A percentile compares a stretch with the other conserved stretches of the same genome.
Conservation (phyloP, 768 basidiomycete species). For the Boletus coccyginus region DNA sequence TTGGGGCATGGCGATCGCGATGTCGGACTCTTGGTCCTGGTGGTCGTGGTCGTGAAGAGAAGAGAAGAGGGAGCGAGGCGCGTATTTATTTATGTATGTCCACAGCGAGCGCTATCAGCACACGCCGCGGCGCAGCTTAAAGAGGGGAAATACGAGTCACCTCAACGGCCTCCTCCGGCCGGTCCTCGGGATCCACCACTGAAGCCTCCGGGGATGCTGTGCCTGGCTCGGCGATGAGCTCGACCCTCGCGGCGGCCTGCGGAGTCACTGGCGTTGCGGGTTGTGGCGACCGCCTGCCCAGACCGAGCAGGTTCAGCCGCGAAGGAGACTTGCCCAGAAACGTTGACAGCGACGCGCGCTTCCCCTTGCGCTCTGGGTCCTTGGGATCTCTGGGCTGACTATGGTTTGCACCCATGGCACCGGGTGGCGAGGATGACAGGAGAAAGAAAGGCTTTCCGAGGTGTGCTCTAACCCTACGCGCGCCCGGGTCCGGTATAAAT, state of each 20-base stretch:
- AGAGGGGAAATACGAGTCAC: conserved; percentile 4
- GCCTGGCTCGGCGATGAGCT: conserved; percentile 9
- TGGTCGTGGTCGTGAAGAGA: conserved; percentile 5
- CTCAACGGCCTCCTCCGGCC: conserved; percentile 26
- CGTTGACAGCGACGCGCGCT: conserved; percentile 24
- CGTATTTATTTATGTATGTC: conserved; percentile 23
- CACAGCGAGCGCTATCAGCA: conserved; percentile 16
- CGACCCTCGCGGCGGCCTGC: conserved; percentile 6
- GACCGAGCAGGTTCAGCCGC: conserved; percentile 26
- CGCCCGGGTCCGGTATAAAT: conserved; percentile 17
- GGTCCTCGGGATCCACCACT: conserved; percentile 19
- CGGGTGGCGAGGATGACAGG: background rate
- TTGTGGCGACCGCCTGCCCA: conserved; percentile 31
- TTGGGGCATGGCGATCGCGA: conserved; percentile 26
- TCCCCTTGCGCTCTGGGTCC: conserved; percentile 21
- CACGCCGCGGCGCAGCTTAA: background rate
- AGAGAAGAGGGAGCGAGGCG: conserved; percentile 5
- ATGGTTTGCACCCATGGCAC: conserved; percentile 26
- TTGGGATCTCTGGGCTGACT: conserved; percentile 24
- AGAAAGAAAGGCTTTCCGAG: background rate
- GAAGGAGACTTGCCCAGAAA: conserved; percentile 27
- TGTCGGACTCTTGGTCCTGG: conserved; percentile 16
- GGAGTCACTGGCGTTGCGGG: conserved; percentile 28
- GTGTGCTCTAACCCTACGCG: conserved; percentile 17
- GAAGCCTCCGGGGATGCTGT: conserved; percentile 26